These are phyloP conservation scores for Populus tremula DNA, from an alignment of 345 rosid species.

Conservation along the genomic window DNA sequence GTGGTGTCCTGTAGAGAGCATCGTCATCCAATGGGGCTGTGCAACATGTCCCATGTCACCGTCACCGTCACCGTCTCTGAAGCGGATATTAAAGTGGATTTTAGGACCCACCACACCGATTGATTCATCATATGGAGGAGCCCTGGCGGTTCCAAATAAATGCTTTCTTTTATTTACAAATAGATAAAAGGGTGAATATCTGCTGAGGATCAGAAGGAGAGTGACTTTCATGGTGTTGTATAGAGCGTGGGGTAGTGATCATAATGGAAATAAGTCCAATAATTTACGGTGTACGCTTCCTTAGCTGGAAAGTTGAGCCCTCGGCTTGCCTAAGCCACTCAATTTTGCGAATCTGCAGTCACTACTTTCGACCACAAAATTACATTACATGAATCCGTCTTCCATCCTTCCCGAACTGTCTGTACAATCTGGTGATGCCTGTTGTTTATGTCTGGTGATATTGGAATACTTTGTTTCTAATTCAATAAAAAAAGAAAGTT, in stretches of 20 bases:
- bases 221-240: neutral
- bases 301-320: too few species aligned
- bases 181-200: neutral
- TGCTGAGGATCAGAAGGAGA: neutral
- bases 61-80: neutral
- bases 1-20: too few species aligned
- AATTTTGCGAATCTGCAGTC: too few species aligned
- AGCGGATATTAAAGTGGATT: slow-evolving; percentile 8
- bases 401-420: too few species aligned
- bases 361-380: too few species aligned
- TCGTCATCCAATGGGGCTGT: neutral
- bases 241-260: neutral
- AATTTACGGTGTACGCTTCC: too few species aligned
- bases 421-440: too few species aligned
- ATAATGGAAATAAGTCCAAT: neutral
- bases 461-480: too few species aligned
- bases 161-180: neutral
- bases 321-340: too few species aligned
- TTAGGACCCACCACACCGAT: slow-evolving; percentile 12
- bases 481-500: too few species aligned
- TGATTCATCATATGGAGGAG: neutral
- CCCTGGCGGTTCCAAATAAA: slow-evolving; percentile 7
- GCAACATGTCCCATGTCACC: neutral
- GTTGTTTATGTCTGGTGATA: too few species aligned
- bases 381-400: too few species aligned